Conservation (phyloP, 192 early-diverging fungal genomes). For the Backusella australiensis region DNA sequence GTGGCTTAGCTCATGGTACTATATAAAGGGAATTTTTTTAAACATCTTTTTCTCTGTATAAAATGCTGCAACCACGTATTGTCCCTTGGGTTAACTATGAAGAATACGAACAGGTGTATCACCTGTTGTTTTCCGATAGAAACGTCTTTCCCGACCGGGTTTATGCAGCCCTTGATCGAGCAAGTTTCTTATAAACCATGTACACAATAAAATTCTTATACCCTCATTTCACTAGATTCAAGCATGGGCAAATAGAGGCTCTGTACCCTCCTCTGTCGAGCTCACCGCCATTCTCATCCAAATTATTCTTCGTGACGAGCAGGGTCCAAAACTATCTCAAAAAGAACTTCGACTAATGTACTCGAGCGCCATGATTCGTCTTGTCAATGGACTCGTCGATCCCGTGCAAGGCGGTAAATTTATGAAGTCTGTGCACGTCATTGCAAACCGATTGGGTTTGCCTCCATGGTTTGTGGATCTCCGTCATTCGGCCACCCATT, state of each 20-base stretch:
- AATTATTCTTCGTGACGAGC: constrained; percentile 37
- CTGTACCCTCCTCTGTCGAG: constrained; percentile 67
- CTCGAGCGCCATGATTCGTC: constrained; percentile 43
- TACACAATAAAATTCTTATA: not conserved
- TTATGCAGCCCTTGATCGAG: constrained; percentile 54
- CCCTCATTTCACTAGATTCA: constrained; percentile 44
- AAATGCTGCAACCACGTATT: constrained; percentile 44
- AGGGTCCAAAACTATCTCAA: constrained; percentile 46
- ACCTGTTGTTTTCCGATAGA: constrained; percentile 47
- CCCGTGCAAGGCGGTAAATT: constrained; percentile 50
- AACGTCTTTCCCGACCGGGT: constrained; percentile 19
- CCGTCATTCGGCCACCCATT: constrained; percentile 64
- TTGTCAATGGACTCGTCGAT: constrained; percentile 65
- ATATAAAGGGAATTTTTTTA: not conserved
- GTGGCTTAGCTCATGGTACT: constrained; percentile 1
- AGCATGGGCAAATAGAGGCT: constrained; percentile 69
- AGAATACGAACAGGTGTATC: constrained; percentile 59
- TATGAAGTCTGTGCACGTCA: constrained; percentile 48
- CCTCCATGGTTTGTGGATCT: constrained; percentile 70
- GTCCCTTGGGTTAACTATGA: constrained; percentile 60
- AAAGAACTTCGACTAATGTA: constrained; percentile 51
- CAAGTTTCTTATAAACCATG: constrained; percentile 19
- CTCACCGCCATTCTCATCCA: constrained; percentile 62
- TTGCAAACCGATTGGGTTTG: constrained; percentile 53
- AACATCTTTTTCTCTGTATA: not conserved